Percentiles rank a stretch among this genome's conserved stretches.
Evolutionary conservation across 768 basidiomycete genomes (phyloP).

Genomic region (Leccinum barrowsii): DNA sequence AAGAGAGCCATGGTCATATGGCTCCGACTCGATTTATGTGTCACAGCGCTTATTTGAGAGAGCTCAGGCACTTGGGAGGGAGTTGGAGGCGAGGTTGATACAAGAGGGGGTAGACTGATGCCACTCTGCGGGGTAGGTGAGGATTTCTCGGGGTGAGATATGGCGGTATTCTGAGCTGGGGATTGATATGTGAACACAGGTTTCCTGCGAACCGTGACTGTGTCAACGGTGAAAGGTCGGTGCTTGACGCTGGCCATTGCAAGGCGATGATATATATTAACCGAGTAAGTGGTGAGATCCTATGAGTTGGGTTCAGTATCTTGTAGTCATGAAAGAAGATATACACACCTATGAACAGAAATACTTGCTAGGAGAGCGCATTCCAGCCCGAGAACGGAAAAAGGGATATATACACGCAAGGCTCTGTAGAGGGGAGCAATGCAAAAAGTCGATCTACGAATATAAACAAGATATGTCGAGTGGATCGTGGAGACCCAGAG

Average conservation of each 20-base stretch:
- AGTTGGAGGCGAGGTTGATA: constrained; percentile 13
- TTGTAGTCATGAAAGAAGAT: background rate
- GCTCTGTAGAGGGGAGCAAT: constrained; percentile 2
- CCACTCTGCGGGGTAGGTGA: constrained; percentile 16
- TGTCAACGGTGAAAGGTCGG: constrained; percentile 5
- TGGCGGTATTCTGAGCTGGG: constrained; percentile 38
- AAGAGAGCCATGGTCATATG: constrained; percentile 43
- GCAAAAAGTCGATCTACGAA: constrained; percentile 11
- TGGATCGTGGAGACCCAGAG: constrained; percentile 8
- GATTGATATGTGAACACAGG: constrained; percentile 58
- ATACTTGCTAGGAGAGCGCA: constrained; percentile 15
- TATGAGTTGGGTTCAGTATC: constrained; percentile 5
- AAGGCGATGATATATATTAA: constrained; percentile 7
- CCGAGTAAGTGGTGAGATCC: constrained; percentile 8
- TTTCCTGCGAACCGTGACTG: constrained; percentile 46
- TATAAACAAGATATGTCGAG: constrained; percentile 24
- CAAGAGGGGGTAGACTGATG: constrained; percentile 8
- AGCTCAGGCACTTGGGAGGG: constrained; percentile 11
- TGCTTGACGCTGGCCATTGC: constrained; percentile 25
- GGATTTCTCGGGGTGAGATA: constrained; percentile 20
- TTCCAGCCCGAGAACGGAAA: constrained; percentile 17
- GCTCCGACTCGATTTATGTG: constrained; percentile 13
- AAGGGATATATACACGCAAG: constrained; percentile 14
- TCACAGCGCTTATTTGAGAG: constrained; percentile 13
- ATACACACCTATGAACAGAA: constrained; percentile 22